These are phyloP conservation scores for Dactylellina haptotyla DNA, from an alignment of 2,329 filamentous ascomycete species.

Conservation along the genomic window DNA sequence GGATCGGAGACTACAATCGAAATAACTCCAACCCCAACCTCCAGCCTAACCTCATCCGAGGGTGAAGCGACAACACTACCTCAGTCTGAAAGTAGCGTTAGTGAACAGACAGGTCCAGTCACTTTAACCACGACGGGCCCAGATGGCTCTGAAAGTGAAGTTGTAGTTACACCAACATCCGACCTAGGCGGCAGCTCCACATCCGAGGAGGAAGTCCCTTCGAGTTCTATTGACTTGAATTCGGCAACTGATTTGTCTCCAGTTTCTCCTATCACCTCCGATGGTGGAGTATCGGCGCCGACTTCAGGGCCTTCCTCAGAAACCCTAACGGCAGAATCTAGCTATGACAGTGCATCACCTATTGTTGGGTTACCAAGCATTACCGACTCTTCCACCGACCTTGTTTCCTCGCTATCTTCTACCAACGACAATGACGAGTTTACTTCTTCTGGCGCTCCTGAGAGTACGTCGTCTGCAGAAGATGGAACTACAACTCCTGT, in stretches of 20 bases:
- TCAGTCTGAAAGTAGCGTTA: too few species aligned
- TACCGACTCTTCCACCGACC: not conserved
- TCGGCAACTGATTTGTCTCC: too few species aligned
- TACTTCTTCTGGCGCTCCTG: not conserved
- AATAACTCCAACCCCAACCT: not conserved
- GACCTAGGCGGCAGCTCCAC: too few species aligned
- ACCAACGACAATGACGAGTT: not conserved
- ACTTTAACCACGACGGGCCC: not conserved
- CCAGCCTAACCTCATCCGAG: not conserved
- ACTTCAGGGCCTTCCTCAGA: not conserved
- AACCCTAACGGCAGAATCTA: not conserved
- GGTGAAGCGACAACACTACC: not conserved
- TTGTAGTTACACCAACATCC: not conserved
- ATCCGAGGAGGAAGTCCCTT: too few species aligned
- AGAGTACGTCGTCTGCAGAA: not conserved
- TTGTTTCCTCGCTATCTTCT: not conserved
- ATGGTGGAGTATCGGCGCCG: not conserved
- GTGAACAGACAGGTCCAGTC: not conserved
- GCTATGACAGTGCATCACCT: not conserved
- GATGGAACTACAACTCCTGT: not conserved
- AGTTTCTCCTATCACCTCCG: too few species aligned
- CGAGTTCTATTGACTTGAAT: too few species aligned
- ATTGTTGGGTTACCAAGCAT: not conserved
- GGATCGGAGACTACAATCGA: conserved; percentile 10
- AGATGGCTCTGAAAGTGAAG: not conserved